Evolutionary conservation across 306 rosid species (phyloP).

Genomic region (Acacia melanoxylon): DNA sequence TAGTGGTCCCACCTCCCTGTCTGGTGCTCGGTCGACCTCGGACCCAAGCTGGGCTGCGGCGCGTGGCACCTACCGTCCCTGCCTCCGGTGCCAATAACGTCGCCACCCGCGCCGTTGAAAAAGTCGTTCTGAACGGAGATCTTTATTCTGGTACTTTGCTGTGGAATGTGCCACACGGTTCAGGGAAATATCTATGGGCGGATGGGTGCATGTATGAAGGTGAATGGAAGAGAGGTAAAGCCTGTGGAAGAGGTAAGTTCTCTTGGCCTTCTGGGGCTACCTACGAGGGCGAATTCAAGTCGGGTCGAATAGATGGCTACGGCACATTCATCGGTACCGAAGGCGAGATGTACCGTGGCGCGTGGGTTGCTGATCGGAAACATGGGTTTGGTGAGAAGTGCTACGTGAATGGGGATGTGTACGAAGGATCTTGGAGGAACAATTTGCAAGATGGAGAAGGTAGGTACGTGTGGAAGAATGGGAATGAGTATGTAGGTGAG

Average conservation of each 20-base stretch:
- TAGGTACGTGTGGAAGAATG: constrained; percentile 52
- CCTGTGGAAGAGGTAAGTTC: constrained; percentile 44
- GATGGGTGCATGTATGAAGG: constrained; percentile 61
- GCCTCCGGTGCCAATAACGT: neutral
- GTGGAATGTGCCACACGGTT: constrained; percentile 44
- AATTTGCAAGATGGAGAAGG: constrained; percentile 55
- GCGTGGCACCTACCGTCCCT: constrained; percentile 43
- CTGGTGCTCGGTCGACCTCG: constrained; percentile 28
- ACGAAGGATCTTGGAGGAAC: constrained; percentile 49
- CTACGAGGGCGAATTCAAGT: constrained; percentile 47
- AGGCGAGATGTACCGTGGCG: constrained; percentile 42
- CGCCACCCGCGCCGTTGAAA: constrained; percentile 35
- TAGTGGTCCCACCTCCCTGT: constrained; percentile 31
- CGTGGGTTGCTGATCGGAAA: constrained; percentile 42
- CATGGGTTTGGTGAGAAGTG: constrained; percentile 47
- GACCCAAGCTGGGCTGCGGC: constrained; percentile 34
- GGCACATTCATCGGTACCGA: constrained; percentile 46
- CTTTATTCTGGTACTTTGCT: constrained; percentile 41
- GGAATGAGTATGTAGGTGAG: constrained; percentile 49
- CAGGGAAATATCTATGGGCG: constrained; percentile 49
- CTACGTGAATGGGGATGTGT: constrained; percentile 50
- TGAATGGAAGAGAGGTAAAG: constrained; percentile 47
- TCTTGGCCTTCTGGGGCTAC: constrained; percentile 59
- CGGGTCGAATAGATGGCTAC: constrained; percentile 39
- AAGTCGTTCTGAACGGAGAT: constrained; percentile 41